phyloP scores from a whole-genome alignment of 169 alveolate genomes.

The Babesia ovis region DNA sequence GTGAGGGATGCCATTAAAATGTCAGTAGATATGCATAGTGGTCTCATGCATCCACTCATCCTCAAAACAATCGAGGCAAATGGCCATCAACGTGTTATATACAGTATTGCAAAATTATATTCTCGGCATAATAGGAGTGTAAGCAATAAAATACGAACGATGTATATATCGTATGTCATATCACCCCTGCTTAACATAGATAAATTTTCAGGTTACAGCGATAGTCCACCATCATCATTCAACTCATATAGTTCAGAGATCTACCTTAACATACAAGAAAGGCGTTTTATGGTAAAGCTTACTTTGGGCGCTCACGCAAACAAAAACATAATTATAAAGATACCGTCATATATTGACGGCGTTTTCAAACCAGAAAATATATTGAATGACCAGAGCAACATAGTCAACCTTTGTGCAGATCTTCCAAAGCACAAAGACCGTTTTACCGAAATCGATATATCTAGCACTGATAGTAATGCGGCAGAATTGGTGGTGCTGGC shows the following conservation, averaged over 20 bases:
- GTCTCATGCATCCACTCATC: not conserved
- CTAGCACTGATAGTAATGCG: not conserved
- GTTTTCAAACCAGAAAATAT: not conserved
- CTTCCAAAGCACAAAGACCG: too few relatives aligned
- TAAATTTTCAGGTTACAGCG: not conserved
- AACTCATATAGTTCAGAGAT: not conserved
- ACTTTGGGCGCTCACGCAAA: not conserved
- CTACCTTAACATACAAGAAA: not conserved
- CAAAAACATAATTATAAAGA: too few relatives aligned
- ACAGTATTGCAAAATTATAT: not conserved
- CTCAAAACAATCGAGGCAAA: not conserved
- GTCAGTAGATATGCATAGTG: not conserved
- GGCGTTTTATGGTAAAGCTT: too few relatives aligned
- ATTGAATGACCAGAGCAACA: not conserved
- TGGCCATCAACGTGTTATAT: too few relatives aligned
- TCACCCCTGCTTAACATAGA: not conserved
- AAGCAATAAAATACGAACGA: too few relatives aligned
- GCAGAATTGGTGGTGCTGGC: not conserved
- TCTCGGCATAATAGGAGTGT: too few relatives aligned
- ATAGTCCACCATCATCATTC: not conserved
- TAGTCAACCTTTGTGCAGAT: not conserved
- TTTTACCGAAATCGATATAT: not conserved
- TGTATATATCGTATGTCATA: not conserved
- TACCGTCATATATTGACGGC: not conserved
- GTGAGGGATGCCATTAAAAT: not conserved